Conservation (phyloP, 1,284 basidiomycete species). For the Puccinia polysora region DNA sequence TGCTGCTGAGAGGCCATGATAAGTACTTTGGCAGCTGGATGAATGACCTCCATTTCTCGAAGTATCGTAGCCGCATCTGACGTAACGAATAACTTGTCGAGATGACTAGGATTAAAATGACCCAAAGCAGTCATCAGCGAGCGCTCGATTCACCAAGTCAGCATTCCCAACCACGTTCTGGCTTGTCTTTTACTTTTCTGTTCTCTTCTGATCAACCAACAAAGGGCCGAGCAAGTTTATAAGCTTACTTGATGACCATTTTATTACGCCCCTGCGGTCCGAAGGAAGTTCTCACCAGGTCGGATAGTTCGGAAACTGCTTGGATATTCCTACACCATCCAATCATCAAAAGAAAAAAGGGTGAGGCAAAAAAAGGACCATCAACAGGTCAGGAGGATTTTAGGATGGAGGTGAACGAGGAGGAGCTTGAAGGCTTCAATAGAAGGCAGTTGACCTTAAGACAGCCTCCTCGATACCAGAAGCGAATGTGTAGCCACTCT, state of each 20-base stretch:
- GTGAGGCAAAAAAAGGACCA: too few species aligned
- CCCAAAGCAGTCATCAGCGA: too few species aligned
- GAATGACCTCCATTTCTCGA: conserved; percentile 94
- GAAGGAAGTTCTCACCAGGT: conserved; percentile 75
- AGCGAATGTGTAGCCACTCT: conserved; percentile 62
- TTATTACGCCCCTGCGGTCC: conserved; percentile 74
- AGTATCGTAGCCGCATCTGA: conserved; percentile 99
- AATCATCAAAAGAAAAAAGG: not conserved
- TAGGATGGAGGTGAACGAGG: too few species aligned
- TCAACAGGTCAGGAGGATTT: too few species aligned
- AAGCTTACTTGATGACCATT: conserved; percentile 70
- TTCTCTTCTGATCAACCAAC: not conserved
- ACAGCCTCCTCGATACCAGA: conserved; percentile 52
- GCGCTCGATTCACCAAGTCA: too few species aligned
- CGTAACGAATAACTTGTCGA: conserved; percentile 92
- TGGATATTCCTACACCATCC: conserved; percentile 77
- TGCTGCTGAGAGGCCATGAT: conserved; percentile 98
- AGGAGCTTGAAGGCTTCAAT: too few species aligned
- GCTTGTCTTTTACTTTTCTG: too few species aligned
- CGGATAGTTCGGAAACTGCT: conserved; percentile 85
- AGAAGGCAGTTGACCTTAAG: conserved; percentile 48
- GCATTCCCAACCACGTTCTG: too few species aligned
- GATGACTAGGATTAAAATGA: too few species aligned
- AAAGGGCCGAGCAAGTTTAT: not conserved
- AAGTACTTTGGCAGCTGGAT: conserved; percentile 92